Evolutionary conservation across 768 basidiomycete species (phyloP).

Genomic region (Tulasnella sp.): DNA sequence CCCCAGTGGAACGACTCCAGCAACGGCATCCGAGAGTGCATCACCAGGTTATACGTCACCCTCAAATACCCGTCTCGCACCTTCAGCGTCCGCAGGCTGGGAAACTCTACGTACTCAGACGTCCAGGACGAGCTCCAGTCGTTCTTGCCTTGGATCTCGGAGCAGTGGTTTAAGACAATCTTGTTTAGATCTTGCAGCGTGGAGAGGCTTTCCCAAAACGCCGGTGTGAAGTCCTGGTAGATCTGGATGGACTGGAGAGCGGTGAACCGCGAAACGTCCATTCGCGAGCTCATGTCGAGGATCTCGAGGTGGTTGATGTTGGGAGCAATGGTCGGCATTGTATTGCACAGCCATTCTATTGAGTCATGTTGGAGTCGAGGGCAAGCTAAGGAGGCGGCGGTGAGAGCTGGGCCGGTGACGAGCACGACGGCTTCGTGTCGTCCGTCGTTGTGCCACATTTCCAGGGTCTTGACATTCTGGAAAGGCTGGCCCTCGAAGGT

Average conservation of each 20-base stretch:
- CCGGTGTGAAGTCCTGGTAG: not conserved
- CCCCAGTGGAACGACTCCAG: not conserved
- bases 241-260: not conserved
- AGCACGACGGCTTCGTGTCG: not conserved
- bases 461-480: not conserved
- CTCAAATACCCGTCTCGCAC: not conserved
- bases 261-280: not conserved
- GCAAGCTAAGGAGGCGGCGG: not conserved
- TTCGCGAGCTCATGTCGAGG: no score
- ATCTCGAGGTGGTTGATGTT: not conserved
- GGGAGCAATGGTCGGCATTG: not conserved
- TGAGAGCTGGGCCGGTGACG: not conserved
- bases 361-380: not conserved
- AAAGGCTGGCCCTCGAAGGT: not conserved
- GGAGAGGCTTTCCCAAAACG: not conserved
- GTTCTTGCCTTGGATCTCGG: no score
- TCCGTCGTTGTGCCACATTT: not conserved
- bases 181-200: not conserved
- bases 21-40: not conserved
- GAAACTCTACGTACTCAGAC: not conserved
- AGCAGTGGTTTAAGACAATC: not conserved
- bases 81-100: not conserved
- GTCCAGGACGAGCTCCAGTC: not conserved
- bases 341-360: not conserved
- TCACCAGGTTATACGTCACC: not conserved